Conservation (phyloP, 306 rosid genomes). For the Fragaria iinumae region DNA sequence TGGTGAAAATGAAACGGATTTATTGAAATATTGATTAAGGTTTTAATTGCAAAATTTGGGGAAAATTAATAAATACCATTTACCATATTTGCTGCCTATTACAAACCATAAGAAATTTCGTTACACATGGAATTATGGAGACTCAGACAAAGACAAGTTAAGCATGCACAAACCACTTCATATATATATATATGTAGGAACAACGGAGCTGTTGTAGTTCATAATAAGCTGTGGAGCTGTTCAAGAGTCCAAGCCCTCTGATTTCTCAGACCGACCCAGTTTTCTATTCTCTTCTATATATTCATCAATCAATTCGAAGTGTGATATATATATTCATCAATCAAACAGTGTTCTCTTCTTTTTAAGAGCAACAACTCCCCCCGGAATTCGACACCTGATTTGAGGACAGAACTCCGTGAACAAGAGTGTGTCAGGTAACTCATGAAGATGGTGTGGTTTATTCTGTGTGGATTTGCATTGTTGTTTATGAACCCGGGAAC, state of each 20-base stretch:
- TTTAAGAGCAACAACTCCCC: background rate
- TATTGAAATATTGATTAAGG: background rate
- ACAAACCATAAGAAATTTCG: background rate
- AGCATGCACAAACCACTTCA: background rate
- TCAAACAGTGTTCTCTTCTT: background rate
- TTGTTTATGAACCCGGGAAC: slow-evolving; percentile 13
- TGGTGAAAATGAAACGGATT: background rate
- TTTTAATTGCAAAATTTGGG: background rate
- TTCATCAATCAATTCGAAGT: background rate
- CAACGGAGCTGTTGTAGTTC: slow-evolving; percentile 1
- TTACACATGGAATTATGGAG: background rate
- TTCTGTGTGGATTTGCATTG: slow-evolving; percentile 25
- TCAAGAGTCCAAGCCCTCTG: slow-evolving; percentile 1
- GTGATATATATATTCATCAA: background rate
- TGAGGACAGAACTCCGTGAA: background rate
- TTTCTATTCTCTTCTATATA: background rate
- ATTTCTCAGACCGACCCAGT: background rate
- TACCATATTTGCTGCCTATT: background rate
- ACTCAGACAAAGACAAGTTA: background rate
- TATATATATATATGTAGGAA: background rate
- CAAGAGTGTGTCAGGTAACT: background rate
- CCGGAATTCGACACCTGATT: background rate
- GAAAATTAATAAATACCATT: background rate
- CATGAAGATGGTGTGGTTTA: slow-evolving; percentile 5
- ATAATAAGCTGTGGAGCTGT: background rate